Base-by-base conservation (phyloP, 805 yeast genomes). In the Grigorovia jiainica region DNA sequence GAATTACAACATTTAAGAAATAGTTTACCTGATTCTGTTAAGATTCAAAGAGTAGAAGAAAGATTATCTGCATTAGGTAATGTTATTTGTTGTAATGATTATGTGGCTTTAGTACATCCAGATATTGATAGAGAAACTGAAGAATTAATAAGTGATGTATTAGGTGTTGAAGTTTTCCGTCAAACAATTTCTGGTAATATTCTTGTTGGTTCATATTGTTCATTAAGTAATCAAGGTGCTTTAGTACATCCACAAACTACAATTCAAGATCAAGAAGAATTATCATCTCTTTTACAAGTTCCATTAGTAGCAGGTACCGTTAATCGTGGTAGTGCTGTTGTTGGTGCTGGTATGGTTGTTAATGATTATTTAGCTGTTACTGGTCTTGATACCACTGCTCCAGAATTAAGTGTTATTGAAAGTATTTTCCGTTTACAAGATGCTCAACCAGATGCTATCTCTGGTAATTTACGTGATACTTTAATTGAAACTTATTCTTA, bases 101-200 rank as follows among this genome's bases (percentile, higher is more conserved):
- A 92, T 63, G 99, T 94, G 55, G 99, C 99, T 3, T 75, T 92
- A 51, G 98, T 92, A 42, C 99, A 92, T 66, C 99, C 99, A 40
- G 99, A 92, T 70, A 87, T 92, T 51, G 99, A 92, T 72, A 82
- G 98, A 63, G 99, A 92, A 68, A 92, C 98, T 41, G 99, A 92
- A 70, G 99, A 92, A 70, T 71, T 92, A 54, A 92, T 92, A 61
- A 95, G 97, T 36, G 99, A 92, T 65, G 96, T 89, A 13, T 74
- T 92, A 45, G 99, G 98, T 46, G 99, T 92, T 41, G 99, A 92
- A 68, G 99, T 92, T 36, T 92, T 92, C 76, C 82, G 97, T 71
- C 98, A 92, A 68, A 92, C 99, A 38, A 89, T 92, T 55, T 97
- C 98, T 11, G 97, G 97, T 53, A 90, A 92, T 66, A 97, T 92